Percentiles rank a stretch among this genome's conserved stretches.
Evolutionary conservation across 2,329 filamentous ascomycete genomes (phyloP).

Genomic region (Talaromyces rugulosus): DNA sequence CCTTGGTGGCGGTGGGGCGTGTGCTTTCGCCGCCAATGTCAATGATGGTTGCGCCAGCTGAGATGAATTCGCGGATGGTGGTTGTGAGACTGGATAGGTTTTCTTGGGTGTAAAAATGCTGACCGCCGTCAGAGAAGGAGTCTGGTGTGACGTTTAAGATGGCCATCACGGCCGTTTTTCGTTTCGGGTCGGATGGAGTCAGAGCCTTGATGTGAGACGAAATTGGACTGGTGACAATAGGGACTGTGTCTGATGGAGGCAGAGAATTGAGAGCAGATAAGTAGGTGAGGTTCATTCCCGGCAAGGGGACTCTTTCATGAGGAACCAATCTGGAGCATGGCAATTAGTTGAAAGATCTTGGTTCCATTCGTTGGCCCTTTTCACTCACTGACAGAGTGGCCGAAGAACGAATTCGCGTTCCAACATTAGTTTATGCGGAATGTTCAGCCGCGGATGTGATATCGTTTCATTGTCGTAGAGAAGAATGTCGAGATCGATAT

Average conservation of each 20-base stretch:
- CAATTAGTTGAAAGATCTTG: constrained; percentile 13
- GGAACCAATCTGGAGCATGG: constrained; percentile 35
- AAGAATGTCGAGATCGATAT: constrained; percentile 90
- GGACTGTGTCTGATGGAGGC: constrained; percentile 29
- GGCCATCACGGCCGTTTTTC: constrained; percentile 78
- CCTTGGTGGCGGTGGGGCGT: constrained; percentile 66
- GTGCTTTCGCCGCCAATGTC: constrained; percentile 94
- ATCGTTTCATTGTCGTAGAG: constrained; percentile 69
- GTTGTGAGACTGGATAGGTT: constrained; percentile 48
- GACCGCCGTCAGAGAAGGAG: constrained; percentile 90
- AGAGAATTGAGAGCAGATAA: constrained; percentile 30
- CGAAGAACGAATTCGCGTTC: constrained; percentile 93
- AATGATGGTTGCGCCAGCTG: constrained; percentile 72
- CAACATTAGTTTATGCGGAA: constrained; percentile 80
- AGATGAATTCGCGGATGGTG: constrained; percentile 60
- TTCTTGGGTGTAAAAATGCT: constrained; percentile 45
- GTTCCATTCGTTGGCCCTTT: not conserved
- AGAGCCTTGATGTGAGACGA: constrained; percentile 47
- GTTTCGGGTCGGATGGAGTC: constrained; percentile 51
- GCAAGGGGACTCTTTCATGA: constrained; percentile 30
- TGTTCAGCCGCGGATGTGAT: constrained; percentile 66
- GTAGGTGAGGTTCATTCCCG: constrained; percentile 28
- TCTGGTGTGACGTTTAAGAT: constrained; percentile 94
- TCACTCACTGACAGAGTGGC: constrained; percentile 60
- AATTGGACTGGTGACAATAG: constrained; percentile 37